These are phyloP conservation scores for Zanthoxylum bungeanum DNA, from an alignment of 345 rosid genomes.

Conservation along the genomic window DNA sequence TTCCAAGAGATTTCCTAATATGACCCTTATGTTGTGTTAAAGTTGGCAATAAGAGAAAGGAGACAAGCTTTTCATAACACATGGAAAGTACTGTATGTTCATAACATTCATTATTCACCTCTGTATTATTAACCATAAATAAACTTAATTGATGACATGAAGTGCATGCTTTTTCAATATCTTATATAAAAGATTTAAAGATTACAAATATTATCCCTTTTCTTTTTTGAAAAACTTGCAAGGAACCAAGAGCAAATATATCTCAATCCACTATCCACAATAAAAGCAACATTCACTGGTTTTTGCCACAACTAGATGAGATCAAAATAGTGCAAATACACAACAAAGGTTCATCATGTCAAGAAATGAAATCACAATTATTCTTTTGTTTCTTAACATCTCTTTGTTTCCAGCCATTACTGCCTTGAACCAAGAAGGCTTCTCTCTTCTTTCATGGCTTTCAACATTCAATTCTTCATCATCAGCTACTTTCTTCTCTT, in stretches of 20 bases:
- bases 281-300: slow-evolving; percentile 16
- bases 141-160: slow-evolving; percentile 2
- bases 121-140: slow-evolving; percentile 2
- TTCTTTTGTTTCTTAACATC: slow-evolving; percentile 44
- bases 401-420: slow-evolving; percentile 39
- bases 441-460: slow-evolving; percentile 67
- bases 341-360: slow-evolving; percentile 38
- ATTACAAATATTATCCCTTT: slow-evolving; percentile 5
- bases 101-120: slow-evolving; percentile 2
- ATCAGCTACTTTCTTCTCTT: slow-evolving; percentile 50
- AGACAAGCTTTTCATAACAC: slow-evolving; percentile 4
- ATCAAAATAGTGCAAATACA: slow-evolving; percentile 37
- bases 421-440: slow-evolving; percentile 69
- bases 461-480: slow-evolving; percentile 50
- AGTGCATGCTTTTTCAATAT: not conserved
- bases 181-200: not conserved
- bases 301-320: slow-evolving; percentile 20
- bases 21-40: not conserved
- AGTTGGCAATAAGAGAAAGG: not conserved
- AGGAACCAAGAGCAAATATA: slow-evolving; percentile 17
- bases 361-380: slow-evolving; percentile 40
- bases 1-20: no score
- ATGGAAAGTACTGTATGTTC: slow-evolving; percentile 1
- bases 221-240: slow-evolving; percentile 16
- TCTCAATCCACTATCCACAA: slow-evolving; percentile 8